These are phyloP conservation scores for Fusarium sp. DNA, from an alignment of 2,329 filamentous ascomycete species.

Conservation along the genomic window DNA sequence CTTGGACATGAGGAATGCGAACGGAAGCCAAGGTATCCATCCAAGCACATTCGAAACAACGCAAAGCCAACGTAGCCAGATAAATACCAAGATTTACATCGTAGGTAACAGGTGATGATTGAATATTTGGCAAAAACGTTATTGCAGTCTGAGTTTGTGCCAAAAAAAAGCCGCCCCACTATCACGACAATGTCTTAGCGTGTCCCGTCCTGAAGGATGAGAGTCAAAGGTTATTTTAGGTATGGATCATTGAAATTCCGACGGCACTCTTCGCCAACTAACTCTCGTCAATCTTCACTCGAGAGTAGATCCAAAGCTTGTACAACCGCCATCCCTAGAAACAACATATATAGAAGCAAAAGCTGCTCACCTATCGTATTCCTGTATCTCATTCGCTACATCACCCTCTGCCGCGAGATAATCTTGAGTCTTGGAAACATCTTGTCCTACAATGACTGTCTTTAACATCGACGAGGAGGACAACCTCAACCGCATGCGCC, in stretches of 20 bases:
- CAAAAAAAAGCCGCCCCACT: neutral
- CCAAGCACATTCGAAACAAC: neutral
- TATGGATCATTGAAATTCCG: slow-evolving; percentile 8
- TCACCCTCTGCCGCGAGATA: neutral
- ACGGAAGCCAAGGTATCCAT: neutral
- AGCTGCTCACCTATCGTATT: neutral
- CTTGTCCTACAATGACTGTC: slow-evolving; percentile 5
- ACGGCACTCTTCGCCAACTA: neutral
- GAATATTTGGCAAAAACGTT: neutral
- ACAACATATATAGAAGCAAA: neutral
- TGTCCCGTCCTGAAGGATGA: neutral
- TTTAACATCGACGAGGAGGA: slow-evolving; percentile 51
- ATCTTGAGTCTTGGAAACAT: neutral
- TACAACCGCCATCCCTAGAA: neutral
- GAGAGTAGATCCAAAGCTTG: neutral
- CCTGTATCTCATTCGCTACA: too few relatives aligned
- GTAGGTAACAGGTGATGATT: slow-evolving; percentile 38
- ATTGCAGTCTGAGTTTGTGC: neutral
- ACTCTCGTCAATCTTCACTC: too few relatives aligned
- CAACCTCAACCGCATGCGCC: slow-evolving; percentile 65
- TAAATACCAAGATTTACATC: slow-evolving; percentile 34
- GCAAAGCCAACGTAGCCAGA: neutral
- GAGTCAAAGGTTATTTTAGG: neutral
- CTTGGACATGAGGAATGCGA: neutral
- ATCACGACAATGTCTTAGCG: neutral